phyloP scores from a whole-genome alignment of 2,329 filamentous ascomycete genomes.

The Chrysosporium keratinophilum region DNA sequence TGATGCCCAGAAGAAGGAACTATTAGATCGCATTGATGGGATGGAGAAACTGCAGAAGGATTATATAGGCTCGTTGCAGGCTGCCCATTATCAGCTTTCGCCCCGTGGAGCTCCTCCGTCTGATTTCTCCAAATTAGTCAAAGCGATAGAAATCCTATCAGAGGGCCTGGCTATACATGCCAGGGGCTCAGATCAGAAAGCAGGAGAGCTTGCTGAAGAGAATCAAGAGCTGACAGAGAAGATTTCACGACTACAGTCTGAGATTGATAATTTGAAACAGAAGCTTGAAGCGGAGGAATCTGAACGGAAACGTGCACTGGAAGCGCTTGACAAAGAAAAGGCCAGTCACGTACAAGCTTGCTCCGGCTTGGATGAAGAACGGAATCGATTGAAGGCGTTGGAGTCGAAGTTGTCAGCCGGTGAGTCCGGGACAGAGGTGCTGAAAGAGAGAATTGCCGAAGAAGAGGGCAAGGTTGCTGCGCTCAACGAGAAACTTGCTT shows the following conservation, averaged over 20 bases:
- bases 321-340: constrained; percentile 43
- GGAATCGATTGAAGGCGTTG: constrained; percentile 57
- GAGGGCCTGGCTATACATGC: constrained; percentile 52
- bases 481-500: constrained; percentile 60
- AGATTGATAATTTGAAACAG: constrained; percentile 47
- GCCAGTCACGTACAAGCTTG: constrained; percentile 39
- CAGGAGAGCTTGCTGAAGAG: constrained; percentile 52
- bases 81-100: constrained; percentile 50
- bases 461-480: constrained; percentile 61
- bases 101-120: constrained; percentile 45
- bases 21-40: constrained; percentile 43
- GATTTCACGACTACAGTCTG: constrained; percentile 46
- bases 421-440: constrained; percentile 68
- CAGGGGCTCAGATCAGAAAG: constrained; percentile 50
- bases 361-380: constrained; percentile 52
- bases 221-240: constrained; percentile 50
- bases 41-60: constrained; percentile 45
- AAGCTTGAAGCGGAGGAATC: constrained; percentile 45
- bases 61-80: constrained; percentile 47
- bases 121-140: constrained; percentile 49
- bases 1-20: constrained; percentile 35
- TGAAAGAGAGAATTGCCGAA: constrained; percentile 64
- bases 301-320: constrained; percentile 43
- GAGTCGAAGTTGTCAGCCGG: constrained; percentile 67
- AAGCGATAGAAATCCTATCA: constrained; percentile 49